Percentiles rank a stretch among this genome's conserved stretches.
phyloP scores from a whole-genome alignment of 768 basidiomycete species.

The Omphalotus guepiniiformis region DNA sequence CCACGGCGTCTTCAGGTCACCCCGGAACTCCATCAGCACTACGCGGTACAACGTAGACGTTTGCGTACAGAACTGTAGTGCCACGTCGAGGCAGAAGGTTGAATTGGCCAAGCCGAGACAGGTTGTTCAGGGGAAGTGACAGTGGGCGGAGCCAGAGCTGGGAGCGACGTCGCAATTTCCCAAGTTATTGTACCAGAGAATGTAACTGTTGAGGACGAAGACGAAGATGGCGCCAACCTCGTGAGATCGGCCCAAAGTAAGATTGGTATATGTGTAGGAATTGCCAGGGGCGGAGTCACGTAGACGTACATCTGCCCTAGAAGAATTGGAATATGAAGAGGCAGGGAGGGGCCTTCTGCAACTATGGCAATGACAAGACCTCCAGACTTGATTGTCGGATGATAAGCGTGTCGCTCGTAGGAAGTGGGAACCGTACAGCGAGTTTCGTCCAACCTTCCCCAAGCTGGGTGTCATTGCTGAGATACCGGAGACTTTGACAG shows the following conservation, averaged over 20 bases:
- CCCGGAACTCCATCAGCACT: constrained; percentile 11
- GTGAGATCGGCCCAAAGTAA: constrained; percentile 48
- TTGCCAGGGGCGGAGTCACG: constrained; percentile 28
- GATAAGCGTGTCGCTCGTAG: constrained; percentile 6
- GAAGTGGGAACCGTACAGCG: constrained; percentile 35
- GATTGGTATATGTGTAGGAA: constrained; percentile 29
- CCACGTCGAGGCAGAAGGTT: constrained; percentile 34
- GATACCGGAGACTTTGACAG: background rate
- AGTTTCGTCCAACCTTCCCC: constrained; percentile 51
- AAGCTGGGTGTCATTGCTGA: constrained; percentile 26
- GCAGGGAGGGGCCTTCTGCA: constrained; percentile 35
- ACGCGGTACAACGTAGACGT: constrained; percentile 47
- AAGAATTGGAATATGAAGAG: constrained; percentile 42
- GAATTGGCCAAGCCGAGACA: constrained; percentile 51
- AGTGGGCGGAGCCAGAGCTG: constrained; percentile 25
- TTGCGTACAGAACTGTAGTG: constrained; percentile 61
- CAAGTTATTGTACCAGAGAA: constrained; percentile 48
- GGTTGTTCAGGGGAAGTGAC: constrained; percentile 49
- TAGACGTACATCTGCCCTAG: constrained; percentile 61
- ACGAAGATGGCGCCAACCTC: too few species aligned
- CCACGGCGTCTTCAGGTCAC: constrained; percentile 26
- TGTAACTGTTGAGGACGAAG: background rate
- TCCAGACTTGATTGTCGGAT: constrained; percentile 24
- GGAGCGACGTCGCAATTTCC: constrained; percentile 50
- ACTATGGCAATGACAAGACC: constrained; percentile 54